Conservation (phyloP, 257 asterid species). For the Nicotiana tabacum region DNA sequence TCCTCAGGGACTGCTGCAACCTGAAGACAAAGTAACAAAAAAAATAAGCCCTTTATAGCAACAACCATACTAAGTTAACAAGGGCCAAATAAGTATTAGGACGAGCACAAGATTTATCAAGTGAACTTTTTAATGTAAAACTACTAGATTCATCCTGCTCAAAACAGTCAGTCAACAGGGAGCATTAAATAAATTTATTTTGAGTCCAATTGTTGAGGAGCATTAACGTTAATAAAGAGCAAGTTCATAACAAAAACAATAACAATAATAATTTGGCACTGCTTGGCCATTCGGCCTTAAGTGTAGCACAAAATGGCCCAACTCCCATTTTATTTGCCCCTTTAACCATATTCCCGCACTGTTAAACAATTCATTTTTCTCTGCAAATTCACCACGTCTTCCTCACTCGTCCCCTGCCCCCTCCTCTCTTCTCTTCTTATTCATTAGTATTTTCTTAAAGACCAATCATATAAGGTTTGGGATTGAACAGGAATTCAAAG, state of each 20-base stretch:
- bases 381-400: no score
- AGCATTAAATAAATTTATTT: neutral
- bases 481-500: conserved; percentile 67
- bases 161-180: neutral
- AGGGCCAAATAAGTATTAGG: neutral
- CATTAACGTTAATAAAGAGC: neutral
- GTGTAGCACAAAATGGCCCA: neutral
- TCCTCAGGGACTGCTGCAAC: conserved; percentile 94
- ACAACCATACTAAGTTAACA: neutral
- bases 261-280: neutral
- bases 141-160: neutral
- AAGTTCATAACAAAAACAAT: neutral
- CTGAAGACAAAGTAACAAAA: conserved; percentile 38
- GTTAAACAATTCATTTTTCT: neutral
- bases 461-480: conserved; percentile 38
- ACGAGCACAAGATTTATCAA: neutral
- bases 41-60: neutral
- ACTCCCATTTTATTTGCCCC: neutral
- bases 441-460: no score
- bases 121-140: neutral
- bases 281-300: neutral
- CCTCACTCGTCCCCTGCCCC: no score
- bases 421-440: no score
- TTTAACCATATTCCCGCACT: neutral
- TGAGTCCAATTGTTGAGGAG: neutral